Evolutionary conservation across 441 rosid species (phyloP).

Genomic region (Mallotus japonicus): DNA sequence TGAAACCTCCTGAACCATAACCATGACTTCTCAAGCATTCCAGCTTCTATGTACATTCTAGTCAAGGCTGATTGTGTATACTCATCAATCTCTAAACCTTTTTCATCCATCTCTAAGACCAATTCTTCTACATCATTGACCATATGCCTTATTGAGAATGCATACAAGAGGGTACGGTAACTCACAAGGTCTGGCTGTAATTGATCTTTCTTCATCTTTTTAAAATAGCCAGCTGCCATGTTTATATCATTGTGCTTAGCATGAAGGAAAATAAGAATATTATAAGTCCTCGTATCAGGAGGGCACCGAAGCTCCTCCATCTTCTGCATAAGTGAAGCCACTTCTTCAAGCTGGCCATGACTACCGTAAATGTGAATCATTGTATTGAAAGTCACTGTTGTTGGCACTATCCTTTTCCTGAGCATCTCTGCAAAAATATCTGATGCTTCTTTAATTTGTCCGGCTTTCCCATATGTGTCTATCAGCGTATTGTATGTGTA

Average conservation of each 20-base stretch:
- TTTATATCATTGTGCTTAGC: slow-evolving; percentile 59
- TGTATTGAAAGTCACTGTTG: slow-evolving; percentile 81
- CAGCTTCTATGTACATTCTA: slow-evolving; percentile 79
- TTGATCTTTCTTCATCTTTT: slow-evolving; percentile 57
- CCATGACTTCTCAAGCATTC: slow-evolving; percentile 81
- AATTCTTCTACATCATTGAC: slow-evolving; percentile 70
- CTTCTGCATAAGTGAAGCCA: slow-evolving; percentile 54
- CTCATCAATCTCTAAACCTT: slow-evolving; percentile 69
- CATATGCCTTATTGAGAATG: slow-evolving; percentile 78
- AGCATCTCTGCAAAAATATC: slow-evolving; percentile 62
- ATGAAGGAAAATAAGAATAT: slow-evolving; percentile 75
- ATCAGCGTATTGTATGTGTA: slow-evolving; percentile 75
- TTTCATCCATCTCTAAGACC: slow-evolving; percentile 61
- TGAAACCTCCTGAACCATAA: slow-evolving; percentile 83
- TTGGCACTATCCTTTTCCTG: slow-evolving; percentile 62
- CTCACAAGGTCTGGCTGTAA: slow-evolving; percentile 78
- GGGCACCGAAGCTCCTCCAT: slow-evolving; percentile 67
- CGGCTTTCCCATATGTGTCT: slow-evolving; percentile 82
- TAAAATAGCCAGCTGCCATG: slow-evolving; percentile 51
- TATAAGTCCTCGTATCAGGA: slow-evolving; percentile 85
- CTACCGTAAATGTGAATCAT: slow-evolving; percentile 85
- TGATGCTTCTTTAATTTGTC: slow-evolving; percentile 65
- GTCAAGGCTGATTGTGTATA: slow-evolving; percentile 83
- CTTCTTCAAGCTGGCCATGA: slow-evolving; percentile 59
- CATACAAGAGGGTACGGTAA: slow-evolving; percentile 80